phyloP scores from a whole-genome alignment of 495 filamentous ascomycete species.

The Ramalina intermedia region DNA sequence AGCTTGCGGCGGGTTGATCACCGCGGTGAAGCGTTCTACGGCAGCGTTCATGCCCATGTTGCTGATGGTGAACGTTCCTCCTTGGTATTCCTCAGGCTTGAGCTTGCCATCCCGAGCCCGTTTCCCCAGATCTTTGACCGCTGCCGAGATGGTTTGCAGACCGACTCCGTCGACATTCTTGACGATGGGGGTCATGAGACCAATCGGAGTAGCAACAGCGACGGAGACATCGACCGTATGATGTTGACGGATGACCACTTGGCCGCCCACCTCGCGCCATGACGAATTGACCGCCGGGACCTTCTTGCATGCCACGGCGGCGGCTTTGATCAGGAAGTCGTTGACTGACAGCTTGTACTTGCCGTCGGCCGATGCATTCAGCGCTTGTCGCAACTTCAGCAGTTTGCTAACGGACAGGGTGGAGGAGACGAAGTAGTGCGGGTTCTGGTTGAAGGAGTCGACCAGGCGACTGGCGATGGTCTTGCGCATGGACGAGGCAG shows the following conservation, averaged over 20 bases:
- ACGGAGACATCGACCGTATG: conserved; percentile 82
- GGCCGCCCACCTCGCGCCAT: conserved; percentile 69
- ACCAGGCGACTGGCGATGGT: conserved; percentile 85
- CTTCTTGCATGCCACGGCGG: conserved; percentile 75
- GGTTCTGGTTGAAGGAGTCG: conserved; percentile 81
- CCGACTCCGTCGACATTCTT: conserved; percentile 71
- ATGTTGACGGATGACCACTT: conserved; percentile 75
- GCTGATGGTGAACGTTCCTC: conserved; percentile 96
- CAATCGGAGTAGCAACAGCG: conserved; percentile 84
- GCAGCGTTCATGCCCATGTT: conserved; percentile 99
- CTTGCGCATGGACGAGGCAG: conserved; percentile 89
- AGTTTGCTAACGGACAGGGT: conserved; percentile 85
- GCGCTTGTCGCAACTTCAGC: conserved; percentile 82
- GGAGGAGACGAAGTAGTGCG: conserved; percentile 92
- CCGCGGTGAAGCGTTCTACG: conserved; percentile 93
- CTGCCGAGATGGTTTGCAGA: conserved; percentile 68
- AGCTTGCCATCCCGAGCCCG: conserved; percentile 94
- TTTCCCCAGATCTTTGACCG: conserved; percentile 92
- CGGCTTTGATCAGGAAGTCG: conserved; percentile 97
- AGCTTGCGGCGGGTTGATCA: conserved; percentile 98
- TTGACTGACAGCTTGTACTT: conserved; percentile 98
- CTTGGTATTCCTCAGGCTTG: conserved; percentile 98
- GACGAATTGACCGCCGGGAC: conserved; percentile 91
- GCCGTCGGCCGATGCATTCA: conserved; percentile 78
- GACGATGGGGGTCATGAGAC: conserved; percentile 96